Evolutionary conservation across 164 flowering plant species (phyloP), one percentile per base, ranked within the genome.

Genomic region (Liriodendron chinense): DNA sequence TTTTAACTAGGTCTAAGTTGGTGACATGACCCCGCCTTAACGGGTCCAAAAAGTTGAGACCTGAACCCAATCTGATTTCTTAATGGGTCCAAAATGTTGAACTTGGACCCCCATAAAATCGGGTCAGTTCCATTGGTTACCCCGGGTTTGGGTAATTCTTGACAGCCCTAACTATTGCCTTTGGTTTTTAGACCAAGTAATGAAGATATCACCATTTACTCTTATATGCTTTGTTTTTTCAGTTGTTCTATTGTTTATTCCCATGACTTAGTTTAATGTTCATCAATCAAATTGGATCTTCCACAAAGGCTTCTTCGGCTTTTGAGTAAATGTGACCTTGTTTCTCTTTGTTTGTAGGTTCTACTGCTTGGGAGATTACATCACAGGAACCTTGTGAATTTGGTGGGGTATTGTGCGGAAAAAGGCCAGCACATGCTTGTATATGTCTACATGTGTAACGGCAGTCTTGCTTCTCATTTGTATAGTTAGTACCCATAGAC

Each of bases 371-470:
- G 98, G 77, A 89, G 97, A 81, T 81, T 96, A 81, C 99, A 96
- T 87, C 99, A 96, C 69, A 87, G 99, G 69, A 94, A 92, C 85
- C 97, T 96, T 25, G 96, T 96, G 79, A 96, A 96, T 90, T 87
- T 96, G 90, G 89, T 96, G 71, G 99, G 99, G 49, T 96, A 96
- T 78, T 96, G 99, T 85, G 91, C 93, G 62, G 99, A 96, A 76
- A 96, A 89, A 80, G 90, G 94, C 59, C 94, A 89, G 75, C 90
- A 89, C 82, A 96, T 96, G 80, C 99, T 96, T 77, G 80, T 96
- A 47, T 96, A 96, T 75, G 97, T 94, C 76, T 94, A 87, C 78
- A 94, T 96, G 99, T 91, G 87, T 64, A 89, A 90, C 75, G 98
- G 99, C 75, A 92, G 97, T 78, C 89, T 96, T 77, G 94, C 97